Base-by-base conservation (phyloP, 163 green algal genomes). In the Botryococcus braunii region DNA sequence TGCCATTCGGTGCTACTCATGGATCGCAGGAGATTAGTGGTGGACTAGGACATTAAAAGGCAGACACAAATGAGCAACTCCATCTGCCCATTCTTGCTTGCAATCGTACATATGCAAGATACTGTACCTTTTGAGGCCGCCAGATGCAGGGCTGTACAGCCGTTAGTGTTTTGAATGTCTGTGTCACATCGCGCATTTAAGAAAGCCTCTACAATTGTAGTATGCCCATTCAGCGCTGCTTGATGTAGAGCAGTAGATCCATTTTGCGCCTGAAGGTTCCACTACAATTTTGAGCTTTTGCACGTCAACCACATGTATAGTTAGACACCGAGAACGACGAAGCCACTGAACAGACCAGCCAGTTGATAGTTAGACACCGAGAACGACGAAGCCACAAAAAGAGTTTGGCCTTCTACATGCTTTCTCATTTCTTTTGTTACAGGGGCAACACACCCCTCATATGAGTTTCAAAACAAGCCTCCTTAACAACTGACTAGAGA, bases 81-180 rank as follows among this genome's bases (percentile, higher is more conserved):
- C 13, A 13, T 27, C 43, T 17, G 43, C 13, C 13, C 43, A 52
- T 13, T 52, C 13, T 52, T 52, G 43, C 43, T 17, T 27, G 17
- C 43, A 52, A 13, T 52, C 13, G 13, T 32, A 39, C 58, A 17
- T 52, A 52, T 17, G 43, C 17, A 17, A 17, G 9, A 61, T 37
- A 61, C 11, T 61, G 5, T 35, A 66, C 79, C 79, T 70, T 86
- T 86, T 17, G 65, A 69, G 4, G 74, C 66, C 0, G 82, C 81
- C 25, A 88, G 70, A 65, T 91, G 85, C 55, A 91, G 69, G 34
- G 85, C 74, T 4, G 76, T 85, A 34, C 81, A 86, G 41, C 80
- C 79, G 32, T 77, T 77, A 52, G 66, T 71, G 67, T 80, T 85
- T 65, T 86, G 80, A 4, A 80, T 37, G 67, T 86, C 80, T 0